Evolutionary conservation across 192 early-diverging fungal genomes (phyloP).

Genomic region (Jimgerdemannia lactiflua): DNA sequence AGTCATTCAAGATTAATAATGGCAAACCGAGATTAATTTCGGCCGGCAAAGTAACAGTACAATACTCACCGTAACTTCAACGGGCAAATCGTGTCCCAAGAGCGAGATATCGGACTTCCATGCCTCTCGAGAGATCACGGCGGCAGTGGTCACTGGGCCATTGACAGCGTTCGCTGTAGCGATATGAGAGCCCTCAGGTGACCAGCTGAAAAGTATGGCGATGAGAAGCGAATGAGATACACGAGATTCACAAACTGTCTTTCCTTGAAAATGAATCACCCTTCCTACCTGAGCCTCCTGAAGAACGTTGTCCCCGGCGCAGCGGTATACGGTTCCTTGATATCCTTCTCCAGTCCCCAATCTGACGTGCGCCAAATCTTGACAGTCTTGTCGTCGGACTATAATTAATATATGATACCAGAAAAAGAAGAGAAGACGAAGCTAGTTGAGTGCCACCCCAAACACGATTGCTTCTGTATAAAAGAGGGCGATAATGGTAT

Average conservation of each 20-base stretch:
- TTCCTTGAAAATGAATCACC: neutral
- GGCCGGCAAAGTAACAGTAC: slow-evolving; percentile 6
- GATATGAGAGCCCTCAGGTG: slow-evolving; percentile 95
- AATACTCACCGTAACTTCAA: slow-evolving; percentile 78
- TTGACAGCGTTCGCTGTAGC: slow-evolving; percentile 88
- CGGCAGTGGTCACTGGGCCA: slow-evolving; percentile 70
- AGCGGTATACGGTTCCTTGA: slow-evolving; percentile 69
- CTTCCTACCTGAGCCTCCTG: slow-evolving; percentile 68
- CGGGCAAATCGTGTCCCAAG: slow-evolving; percentile 84
- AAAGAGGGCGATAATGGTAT: too few species aligned
- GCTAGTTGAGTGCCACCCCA: too few species aligned
- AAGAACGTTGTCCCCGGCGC: slow-evolving; percentile 90
- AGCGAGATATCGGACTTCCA: slow-evolving; percentile 81
- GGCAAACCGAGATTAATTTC: too few species aligned
- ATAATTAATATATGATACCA: neutral
- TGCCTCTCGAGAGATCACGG: slow-evolving; percentile 71
- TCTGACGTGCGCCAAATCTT: slow-evolving; percentile 86
- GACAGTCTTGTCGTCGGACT: slow-evolving; percentile 88
- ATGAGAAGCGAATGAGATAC: neutral
- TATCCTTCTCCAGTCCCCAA: slow-evolving; percentile 76
- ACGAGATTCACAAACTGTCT: neutral
- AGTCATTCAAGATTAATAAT: too few species aligned
- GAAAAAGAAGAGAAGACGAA: neutral
- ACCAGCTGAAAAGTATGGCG: slow-evolving; percentile 63
- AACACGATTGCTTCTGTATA: too few species aligned